phyloP scores from a whole-genome alignment of 2,329 filamentous ascomycete genomes.

The Xylaria hypoxylon region DNA sequence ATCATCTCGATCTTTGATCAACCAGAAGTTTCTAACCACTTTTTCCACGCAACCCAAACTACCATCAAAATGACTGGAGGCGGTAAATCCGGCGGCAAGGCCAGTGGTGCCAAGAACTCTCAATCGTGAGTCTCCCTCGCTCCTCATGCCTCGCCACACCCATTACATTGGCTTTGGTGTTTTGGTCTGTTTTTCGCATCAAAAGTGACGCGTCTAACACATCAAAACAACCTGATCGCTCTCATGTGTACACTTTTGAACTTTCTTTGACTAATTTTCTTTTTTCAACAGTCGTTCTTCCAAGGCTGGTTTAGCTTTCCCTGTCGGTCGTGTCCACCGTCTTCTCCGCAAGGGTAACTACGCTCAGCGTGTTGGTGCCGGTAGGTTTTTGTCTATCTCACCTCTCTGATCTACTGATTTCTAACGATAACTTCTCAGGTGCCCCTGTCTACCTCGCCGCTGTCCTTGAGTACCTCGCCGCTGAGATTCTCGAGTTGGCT shows the following conservation, averaged over 20 bases:
- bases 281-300: slow-evolving; percentile 81
- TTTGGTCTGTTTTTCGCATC: slow-evolving; percentile 23
- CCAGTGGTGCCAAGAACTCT: slow-evolving; percentile 97
- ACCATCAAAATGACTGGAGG: slow-evolving; percentile 97
- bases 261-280: slow-evolving; percentile 54
- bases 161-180: not conserved
- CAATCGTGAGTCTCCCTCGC: slow-evolving; percentile 83
- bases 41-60: slow-evolving; percentile 49
- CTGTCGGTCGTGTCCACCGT: slow-evolving; percentile 99
- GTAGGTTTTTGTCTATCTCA: slow-evolving; percentile 49
- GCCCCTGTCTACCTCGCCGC: slow-evolving; percentile 97
- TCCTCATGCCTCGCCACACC: slow-evolving; percentile 1
- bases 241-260: slow-evolving; percentile 21
- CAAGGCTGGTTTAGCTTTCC: slow-evolving; percentile 99
- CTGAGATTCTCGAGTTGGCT: slow-evolving; percentile 98
- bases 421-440: slow-evolving; percentile 49
- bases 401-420: not conserved
- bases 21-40: slow-evolving; percentile 25
- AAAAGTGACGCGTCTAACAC: slow-evolving; percentile 56
- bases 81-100: slow-evolving; percentile 99
- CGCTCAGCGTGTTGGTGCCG: slow-evolving; percentile 98
- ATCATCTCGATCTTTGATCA: slow-evolving; percentile 39
- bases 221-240: slow-evolving; percentile 5
- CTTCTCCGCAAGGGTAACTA: slow-evolving; percentile 99
- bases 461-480: slow-evolving; percentile 97